Percentiles rank a stretch among this genome's conserved stretches.
Evolutionary conservation across 129 eudicot species (phyloP).

Genomic region (Flaveria brownii): DNA sequence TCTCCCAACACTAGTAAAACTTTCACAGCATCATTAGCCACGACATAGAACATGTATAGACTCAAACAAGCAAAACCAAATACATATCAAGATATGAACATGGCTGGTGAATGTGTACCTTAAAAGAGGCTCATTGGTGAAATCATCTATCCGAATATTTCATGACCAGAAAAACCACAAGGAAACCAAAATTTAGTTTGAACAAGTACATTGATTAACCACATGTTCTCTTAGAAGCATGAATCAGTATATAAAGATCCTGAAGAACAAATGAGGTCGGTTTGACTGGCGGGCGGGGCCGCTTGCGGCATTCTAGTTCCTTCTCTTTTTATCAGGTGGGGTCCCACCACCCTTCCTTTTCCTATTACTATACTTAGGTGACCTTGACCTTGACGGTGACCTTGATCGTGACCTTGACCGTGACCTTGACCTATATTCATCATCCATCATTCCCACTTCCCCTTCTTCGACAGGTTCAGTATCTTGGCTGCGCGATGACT

Average conservation of each 20-base stretch:
- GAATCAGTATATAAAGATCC: conserved; percentile 10
- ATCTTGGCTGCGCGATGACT: conserved; percentile 47
- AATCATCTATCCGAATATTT: conserved; percentile 19
- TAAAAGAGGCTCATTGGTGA: conserved; percentile 18
- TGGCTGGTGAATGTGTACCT: conserved; percentile 7
- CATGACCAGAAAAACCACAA: conserved; percentile 23
- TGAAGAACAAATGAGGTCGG: conserved; percentile 8
- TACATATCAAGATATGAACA: conserved; percentile 1
- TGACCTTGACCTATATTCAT: conserved; percentile 41
- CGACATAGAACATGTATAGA: background rate
- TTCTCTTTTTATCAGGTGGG: conserved; percentile 50
- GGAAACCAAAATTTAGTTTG: conserved; percentile 40
- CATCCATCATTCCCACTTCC: conserved; percentile 64
- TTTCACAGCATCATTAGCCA: background rate
- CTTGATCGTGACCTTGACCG: conserved; percentile 26
- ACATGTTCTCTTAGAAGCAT: conserved; percentile 25
- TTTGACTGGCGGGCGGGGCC: background rate
- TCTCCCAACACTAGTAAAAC: background rate
- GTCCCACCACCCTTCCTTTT: conserved; percentile 69
- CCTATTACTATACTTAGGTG: conserved; percentile 50
- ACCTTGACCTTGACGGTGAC: conserved; percentile 41
- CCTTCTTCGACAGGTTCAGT: conserved; percentile 82
- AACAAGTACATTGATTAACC: conserved; percentile 26
- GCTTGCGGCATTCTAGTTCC: conserved; percentile 26
- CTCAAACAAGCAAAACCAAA: background rate